Evolutionary conservation across 805 yeast species (phyloP).

Genomic region (Cyberlindnera meyerae): DNA sequence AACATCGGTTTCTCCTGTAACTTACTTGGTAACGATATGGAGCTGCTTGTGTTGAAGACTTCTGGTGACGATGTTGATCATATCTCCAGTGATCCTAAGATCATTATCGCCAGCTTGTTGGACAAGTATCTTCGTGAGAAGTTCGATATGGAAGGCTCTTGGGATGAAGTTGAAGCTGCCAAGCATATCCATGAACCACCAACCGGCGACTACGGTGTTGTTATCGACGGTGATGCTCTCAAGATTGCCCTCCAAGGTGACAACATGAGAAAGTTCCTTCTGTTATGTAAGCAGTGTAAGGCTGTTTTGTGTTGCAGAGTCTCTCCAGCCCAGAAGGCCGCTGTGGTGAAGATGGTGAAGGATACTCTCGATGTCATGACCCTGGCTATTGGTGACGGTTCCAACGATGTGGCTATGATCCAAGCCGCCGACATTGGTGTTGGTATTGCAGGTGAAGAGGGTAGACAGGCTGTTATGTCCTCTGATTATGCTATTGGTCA

Average conservation of each 20-base stretch:
- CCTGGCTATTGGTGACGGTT: slow-evolving; percentile 78
- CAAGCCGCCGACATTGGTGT: slow-evolving; percentile 69
- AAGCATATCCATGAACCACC: slow-evolving; percentile 66
- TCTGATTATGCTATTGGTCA: slow-evolving; percentile 84
- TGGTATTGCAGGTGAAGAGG: slow-evolving; percentile 88
- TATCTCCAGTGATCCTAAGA: slow-evolving; percentile 34
- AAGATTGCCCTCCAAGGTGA: slow-evolving; percentile 41
- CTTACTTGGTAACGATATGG: slow-evolving; percentile 74
- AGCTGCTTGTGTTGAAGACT: slow-evolving; percentile 57
- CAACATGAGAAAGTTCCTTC: slow-evolving; percentile 52
- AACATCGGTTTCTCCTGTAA: slow-evolving; percentile 98
- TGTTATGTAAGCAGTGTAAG: slow-evolving; percentile 72
- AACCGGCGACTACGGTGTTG: slow-evolving; percentile 56
- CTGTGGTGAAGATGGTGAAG: slow-evolving; percentile 80
- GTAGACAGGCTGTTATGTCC: slow-evolving; percentile 84
- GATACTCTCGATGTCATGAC: slow-evolving; percentile 75
- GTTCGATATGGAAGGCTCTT: slow-evolving; percentile 54
- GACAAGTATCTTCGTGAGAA: slow-evolving; percentile 47
- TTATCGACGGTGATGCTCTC: slow-evolving; percentile 76
- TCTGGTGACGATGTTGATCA: slow-evolving; percentile 50
- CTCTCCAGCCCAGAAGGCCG: slow-evolving; percentile 94
- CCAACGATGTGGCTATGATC: slow-evolving; percentile 87
- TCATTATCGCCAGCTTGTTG: slow-evolving; percentile 43
- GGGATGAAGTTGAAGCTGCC: slow-evolving; percentile 49
- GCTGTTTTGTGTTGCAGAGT: slow-evolving; percentile 96